Evolutionary conservation across 352 stramenopile genomes (phyloP).

Genomic region (Phytophthora sp.): DNA sequence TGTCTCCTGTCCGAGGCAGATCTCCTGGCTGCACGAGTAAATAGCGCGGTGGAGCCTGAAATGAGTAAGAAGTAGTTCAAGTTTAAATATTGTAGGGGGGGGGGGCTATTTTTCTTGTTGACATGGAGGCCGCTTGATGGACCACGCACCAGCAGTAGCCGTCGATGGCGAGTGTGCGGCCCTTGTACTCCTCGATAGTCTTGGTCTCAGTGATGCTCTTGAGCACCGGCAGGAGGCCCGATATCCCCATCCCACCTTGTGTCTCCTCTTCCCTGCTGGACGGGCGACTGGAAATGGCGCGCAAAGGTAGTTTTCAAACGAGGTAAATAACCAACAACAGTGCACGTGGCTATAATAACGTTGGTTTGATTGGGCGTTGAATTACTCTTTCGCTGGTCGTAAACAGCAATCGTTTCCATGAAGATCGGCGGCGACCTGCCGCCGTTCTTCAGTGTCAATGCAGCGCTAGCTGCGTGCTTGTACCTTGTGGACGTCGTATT

Average conservation of each 20-base stretch:
- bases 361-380: neutral
- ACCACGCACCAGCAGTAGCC: conserved; percentile 80
- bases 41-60: conserved; percentile 83
- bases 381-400: conserved; percentile 11
- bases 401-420: conserved; percentile 4
- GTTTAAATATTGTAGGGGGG: neutral
- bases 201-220: conserved; percentile 79
- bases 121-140: too few species aligned
- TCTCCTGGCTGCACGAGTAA: conserved; percentile 76
- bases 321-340: conserved; percentile 26
- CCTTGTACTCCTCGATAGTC: conserved; percentile 56
- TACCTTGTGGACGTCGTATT: conserved; percentile 63
- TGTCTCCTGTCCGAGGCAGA: conserved; percentile 68
- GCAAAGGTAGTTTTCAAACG: conserved; percentile 34
- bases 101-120: neutral
- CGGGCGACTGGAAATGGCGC: conserved; percentile 37
- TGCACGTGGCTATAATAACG: neutral
- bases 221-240: conserved; percentile 67
- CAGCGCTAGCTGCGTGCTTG: conserved; percentile 45
- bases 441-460: conserved; percentile 51
- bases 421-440: conserved; percentile 16
- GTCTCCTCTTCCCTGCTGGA: conserved; percentile 31
- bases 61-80: neutral
- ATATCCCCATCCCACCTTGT: conserved; percentile 53
- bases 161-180: conserved; percentile 76